Conservation (phyloP, 225 moss, liverwort and hornwort species). For the Bryoerythrophyllum caledonicum region DNA sequence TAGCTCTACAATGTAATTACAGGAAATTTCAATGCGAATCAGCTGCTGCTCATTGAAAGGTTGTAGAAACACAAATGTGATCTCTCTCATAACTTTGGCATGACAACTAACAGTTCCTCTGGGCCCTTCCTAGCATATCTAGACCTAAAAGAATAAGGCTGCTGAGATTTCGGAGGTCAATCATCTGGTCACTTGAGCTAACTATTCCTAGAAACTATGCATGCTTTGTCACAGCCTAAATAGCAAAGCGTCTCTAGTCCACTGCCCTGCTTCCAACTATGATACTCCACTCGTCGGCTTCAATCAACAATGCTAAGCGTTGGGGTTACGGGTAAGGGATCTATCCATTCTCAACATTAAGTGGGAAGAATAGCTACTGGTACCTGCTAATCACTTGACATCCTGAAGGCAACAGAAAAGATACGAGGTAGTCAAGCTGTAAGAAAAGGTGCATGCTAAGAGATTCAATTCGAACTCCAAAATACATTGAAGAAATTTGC, state of each 20-base stretch:
- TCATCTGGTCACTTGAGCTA: conserved; percentile 8
- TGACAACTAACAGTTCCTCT: conserved; percentile 6
- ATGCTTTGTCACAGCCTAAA: conserved; percentile 18
- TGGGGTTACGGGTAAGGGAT: conserved; percentile 20
- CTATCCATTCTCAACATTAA: conserved; percentile 10
- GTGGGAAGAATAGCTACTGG: conserved; percentile 7
- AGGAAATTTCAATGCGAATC: not conserved
- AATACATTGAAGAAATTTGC: conserved; percentile 20
- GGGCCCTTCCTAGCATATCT: conserved; percentile 28
- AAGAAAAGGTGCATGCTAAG: conserved; percentile 20
- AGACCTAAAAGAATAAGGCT: conserved; percentile 35
- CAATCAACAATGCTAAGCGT: conserved; percentile 12
- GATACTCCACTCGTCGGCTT: conserved; percentile 23
- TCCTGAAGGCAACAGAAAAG: conserved; percentile 27
- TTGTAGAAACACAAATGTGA: conserved; percentile 15
- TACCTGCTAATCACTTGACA: conserved; percentile 15
- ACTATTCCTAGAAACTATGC: not conserved
- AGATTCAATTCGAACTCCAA: conserved; percentile 19
- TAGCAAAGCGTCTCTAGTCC: conserved; percentile 14
- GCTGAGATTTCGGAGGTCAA: conserved; percentile 23
- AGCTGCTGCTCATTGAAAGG: not conserved
- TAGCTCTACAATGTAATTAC: not conserved
- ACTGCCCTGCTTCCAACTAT: conserved; percentile 12
- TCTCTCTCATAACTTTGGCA: conserved; percentile 28
- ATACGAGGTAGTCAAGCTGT: conserved; percentile 13